Evolutionary conservation across 2,329 filamentous ascomycete genomes (phyloP), one percentile per base, ranked within the genome.

Genomic region (Aspergillus ruber): DNA sequence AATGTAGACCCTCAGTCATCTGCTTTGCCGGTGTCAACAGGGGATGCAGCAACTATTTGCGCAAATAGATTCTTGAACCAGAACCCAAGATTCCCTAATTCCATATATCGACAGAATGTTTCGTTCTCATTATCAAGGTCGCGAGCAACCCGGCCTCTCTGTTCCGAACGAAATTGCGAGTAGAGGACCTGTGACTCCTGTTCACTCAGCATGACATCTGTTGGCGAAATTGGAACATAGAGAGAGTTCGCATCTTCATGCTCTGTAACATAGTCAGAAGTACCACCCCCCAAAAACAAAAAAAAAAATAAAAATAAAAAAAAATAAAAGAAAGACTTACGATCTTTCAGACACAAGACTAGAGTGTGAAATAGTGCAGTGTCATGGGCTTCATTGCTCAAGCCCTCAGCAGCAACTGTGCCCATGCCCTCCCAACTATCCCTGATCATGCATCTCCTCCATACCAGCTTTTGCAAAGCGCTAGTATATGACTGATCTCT

Each of bases 361-460:
- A 89, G 73, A 42, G 88, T 85, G 56, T 74, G 75, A 62, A 83
- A 90, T 4, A 89, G 74, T 23, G 83, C 76, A 3, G 89, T 95
- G 48, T 77, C 70, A 27, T 74, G 73, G 21, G 94, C 69, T 52
- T 86, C 78, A 3, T 74, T 70, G 59, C 95, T 90, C 48, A 82
- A 81, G 62, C 87, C 85, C 50, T 85, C 76, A 42, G 84, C 81
- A 0, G 86, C 91, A 55, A 88, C 82, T 18, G 17, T 12, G 61
- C 93, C 91, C 62, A 94, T 79, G 49, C 74, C 75, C 21, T 79
- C 74, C 93, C 93, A 98, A 62, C 96, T 82, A 64, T 96, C 90
- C 43, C 84, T 82, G 55, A 91, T 78, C 60, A 86, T 86, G 51
- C 89, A 85, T 46, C 93, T 82, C 62, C 93, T 85, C 93, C 93